These are phyloP conservation scores for Myxozyma kluyveri DNA, from an alignment of 805 yeast species.

Conservation along the genomic window DNA sequence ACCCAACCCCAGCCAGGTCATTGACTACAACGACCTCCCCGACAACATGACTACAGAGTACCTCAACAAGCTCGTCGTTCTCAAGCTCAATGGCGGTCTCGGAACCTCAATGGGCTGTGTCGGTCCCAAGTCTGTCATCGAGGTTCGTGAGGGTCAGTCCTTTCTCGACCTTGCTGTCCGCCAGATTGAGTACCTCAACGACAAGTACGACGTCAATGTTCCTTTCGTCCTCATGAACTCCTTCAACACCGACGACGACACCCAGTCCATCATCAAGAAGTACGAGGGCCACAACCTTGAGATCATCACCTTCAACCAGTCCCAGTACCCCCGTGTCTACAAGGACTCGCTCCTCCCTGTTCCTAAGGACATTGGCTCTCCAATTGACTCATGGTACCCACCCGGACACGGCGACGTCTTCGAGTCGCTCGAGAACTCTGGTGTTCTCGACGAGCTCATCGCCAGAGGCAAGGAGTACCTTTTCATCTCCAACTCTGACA, in stretches of 20 bases:
- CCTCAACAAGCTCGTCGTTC: constrained; percentile 83
- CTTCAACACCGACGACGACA: constrained; percentile 94
- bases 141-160: constrained; percentile 97
- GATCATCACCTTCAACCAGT: constrained; percentile 94
- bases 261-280: constrained; percentile 91
- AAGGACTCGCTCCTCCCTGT: constrained; percentile 96
- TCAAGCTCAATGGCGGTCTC: constrained; percentile 95
- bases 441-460: constrained; percentile 83
- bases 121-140: constrained; percentile 97
- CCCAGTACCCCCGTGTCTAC: constrained; percentile 93
- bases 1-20: constrained; percentile 86
- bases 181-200: constrained; percentile 84
- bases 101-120: constrained; percentile 99
- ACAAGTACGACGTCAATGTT: constrained; percentile 85
- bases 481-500: constrained; percentile 97
- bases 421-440: constrained; percentile 83
- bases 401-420: constrained; percentile 99
- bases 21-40: constrained; percentile 60
- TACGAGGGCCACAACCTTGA: constrained; percentile 94
- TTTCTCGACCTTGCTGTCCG: constrained; percentile 93
- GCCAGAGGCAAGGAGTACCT: constrained; percentile 92
- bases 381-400: constrained; percentile 91
- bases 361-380: constrained; percentile 71
- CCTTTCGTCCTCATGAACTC: constrained; percentile 97
- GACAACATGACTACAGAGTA: constrained; percentile 40